Conservation (phyloP, 2,329 filamentous ascomycete species). For the Curvularia eragrostidis region DNA sequence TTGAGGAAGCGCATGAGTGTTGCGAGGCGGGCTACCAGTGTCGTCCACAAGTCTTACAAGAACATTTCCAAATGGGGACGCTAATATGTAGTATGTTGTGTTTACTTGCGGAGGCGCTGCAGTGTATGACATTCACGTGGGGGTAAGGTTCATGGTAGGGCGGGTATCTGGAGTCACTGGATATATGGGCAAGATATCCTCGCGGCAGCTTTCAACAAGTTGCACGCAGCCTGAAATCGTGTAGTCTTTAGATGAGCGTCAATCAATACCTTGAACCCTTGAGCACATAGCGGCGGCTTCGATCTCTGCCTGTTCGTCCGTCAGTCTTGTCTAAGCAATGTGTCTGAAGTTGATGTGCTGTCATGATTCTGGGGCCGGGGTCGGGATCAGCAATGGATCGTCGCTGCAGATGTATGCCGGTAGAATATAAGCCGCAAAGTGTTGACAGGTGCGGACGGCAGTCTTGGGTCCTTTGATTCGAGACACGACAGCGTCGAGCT, state of each 20-base stretch:
- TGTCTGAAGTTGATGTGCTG: neutral
- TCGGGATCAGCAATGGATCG: neutral
- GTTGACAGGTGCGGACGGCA: neutral
- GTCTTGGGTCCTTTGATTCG: neutral
- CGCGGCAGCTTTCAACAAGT: neutral
- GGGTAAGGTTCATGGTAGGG: neutral
- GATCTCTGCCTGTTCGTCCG: neutral
- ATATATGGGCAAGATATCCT: neutral
- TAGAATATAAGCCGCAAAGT: neutral
- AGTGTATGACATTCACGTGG: neutral
- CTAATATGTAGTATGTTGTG: neutral
- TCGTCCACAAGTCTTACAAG: conserved; percentile 3
- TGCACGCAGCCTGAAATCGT: neutral
- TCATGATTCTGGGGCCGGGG: no score
- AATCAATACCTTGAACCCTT: neutral
- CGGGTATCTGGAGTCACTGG: neutral
- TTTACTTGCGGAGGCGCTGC: neutral
- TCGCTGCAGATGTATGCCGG: neutral
- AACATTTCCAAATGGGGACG: neutral
- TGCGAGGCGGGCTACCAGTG: neutral
- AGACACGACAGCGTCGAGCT: neutral
- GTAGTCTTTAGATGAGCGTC: neutral
- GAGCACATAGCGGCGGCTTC: neutral
- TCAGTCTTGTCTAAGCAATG: neutral
- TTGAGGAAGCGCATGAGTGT: neutral